A percentile compares a stretch with the other conserved stretches of the same genome.
Conservation (phyloP, 164 flowering plant genomes). For the Annona squamosa region DNA sequence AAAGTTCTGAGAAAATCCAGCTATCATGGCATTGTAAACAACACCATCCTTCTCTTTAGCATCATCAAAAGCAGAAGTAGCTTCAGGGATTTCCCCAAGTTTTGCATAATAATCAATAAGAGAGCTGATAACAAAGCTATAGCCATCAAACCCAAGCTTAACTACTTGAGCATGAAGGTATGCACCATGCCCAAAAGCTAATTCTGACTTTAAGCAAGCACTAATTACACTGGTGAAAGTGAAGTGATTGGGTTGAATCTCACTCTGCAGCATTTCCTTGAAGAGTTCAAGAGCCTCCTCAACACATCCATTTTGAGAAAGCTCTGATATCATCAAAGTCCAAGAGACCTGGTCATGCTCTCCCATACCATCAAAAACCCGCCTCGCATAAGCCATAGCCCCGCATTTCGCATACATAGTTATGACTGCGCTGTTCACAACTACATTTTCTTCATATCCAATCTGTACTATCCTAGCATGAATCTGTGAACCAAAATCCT, state of each 20-base stretch:
- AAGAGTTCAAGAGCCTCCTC: slow-evolving; percentile 34
- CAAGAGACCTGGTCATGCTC: slow-evolving; percentile 41
- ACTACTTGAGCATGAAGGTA: slow-evolving; percentile 38
- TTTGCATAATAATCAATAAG: slow-evolving; percentile 43
- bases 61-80: slow-evolving; percentile 22
- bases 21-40: slow-evolving; percentile 36
- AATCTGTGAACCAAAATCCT: slow-evolving; percentile 30
- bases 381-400: slow-evolving; percentile 24
- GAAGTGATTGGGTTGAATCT: slow-evolving; percentile 31
- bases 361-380: slow-evolving; percentile 29
- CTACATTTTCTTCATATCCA: slow-evolving; percentile 26
- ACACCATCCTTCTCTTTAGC: slow-evolving; percentile 24
- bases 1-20: slow-evolving; percentile 32
- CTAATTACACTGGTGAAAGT: slow-evolving; percentile 32
- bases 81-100: slow-evolving; percentile 27
- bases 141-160: slow-evolving; percentile 28
- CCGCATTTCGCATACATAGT: slow-evolving; percentile 36
- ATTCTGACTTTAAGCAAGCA: slow-evolving; percentile 20
- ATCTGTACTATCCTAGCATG: slow-evolving; percentile 27
- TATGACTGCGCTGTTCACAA: slow-evolving; percentile 34
- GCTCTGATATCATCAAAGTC: slow-evolving; percentile 39
- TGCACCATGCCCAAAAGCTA: slow-evolving; percentile 9
- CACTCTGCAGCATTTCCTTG: slow-evolving; percentile 27
- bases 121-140: slow-evolving; percentile 32
- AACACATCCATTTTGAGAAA: slow-evolving; percentile 31